Base-by-base conservation (phyloP, 768 basidiomycete genomes). In the Amanita rimosa region DNA sequence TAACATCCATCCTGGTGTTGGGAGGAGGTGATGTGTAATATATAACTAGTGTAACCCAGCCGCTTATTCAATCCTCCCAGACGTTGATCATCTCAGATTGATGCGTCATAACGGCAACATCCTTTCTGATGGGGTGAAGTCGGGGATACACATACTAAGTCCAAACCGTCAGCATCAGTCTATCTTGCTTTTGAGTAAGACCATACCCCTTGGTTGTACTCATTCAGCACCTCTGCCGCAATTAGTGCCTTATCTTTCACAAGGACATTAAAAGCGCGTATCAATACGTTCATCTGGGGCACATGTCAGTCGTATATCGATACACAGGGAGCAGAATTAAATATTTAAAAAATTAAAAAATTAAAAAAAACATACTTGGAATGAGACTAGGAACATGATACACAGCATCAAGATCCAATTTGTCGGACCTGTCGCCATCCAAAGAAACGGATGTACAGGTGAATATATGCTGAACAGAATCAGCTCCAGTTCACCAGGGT, bases 51-150 rank as follows among this genome's bases (percentile, higher is more conserved):
- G n/a, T 43, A 17, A 16, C 21, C 16, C 9, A 11, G 1, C 0
- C 7, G 16, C 44, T 39, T 39, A 39, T 22, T 49, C 44, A 64
- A 26, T 74, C 66, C 51, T 79, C 74, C 74, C 73, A 79, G 26
- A 76, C 55, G 54, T 76, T 71, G 7, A 86, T 75, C 53, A 87
- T 73, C 69, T 92, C 89, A 1, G 84, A 76, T 58, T 92, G 73
- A 61, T 89, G 81, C 2, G 89, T 92, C 87, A 88, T 89, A 22
- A 88, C 83, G 3, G 83, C 80, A 1, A 78, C 86, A 54, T 92
- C 89, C 51, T 71, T 77, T 26, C 84, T 77, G 17, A 91, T 69
- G 6, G 83, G 83, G 57, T 85, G 82, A 52, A 88, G 63, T 52
- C 81, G 77, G n/a, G 89, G 90, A 55, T 84, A 78, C 3, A 92